Evolutionary conservation across 495 filamentous ascomycete species (phyloP), one percentile per base, ranked within the genome.

Genomic region (Neurospora cerealis): DNA sequence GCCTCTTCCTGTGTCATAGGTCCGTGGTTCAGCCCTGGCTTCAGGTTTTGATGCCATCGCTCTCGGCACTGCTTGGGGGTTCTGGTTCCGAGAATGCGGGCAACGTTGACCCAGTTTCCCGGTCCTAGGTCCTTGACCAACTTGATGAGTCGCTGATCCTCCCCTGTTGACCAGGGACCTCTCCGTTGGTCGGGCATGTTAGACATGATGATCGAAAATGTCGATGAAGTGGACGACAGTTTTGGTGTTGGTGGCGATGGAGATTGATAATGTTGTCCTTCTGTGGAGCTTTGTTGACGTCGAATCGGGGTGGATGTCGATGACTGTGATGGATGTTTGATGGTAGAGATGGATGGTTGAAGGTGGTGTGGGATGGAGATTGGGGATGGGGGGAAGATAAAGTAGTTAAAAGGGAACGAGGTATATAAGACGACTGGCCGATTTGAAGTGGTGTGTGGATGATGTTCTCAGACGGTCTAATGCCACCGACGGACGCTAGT

Each of bases 1-100:
- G 94, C 95, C 82, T 99, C 96, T 73, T 98, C 94, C 3, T 92
- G 87, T 42, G 93, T 93, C 84, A 99, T 98, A 69, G 96, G 95
- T 69, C 93, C 90, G 74, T 96, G 94, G 84, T 96, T 96, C 62
- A 99, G 85, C 0, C 89, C 89, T 0, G 95, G 93, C 84, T 97
- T 97, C 48, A 99, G 87, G 79, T 98, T 97, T 80, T 99, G 96
- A 77, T 97, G 94, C 80, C 92, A 99, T 32, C 96, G 88, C 83
- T 99, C 96, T 39, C 96, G 90, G 79, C 96, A 99, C 85, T 99
- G 96, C 84, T 99, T 99, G 62, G 96, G 91, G 36, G 93, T 93
- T 71, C 96, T 89, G 37, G 91, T 89, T 73, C 88, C 86, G 79
- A 98, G 91, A 69, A 89, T 85, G 46, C 90, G 85, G 17, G 94